Evolutionary conservation across 2,329 filamentous ascomycete species (phyloP).

Genomic region (Fusarium zealandicum): DNA sequence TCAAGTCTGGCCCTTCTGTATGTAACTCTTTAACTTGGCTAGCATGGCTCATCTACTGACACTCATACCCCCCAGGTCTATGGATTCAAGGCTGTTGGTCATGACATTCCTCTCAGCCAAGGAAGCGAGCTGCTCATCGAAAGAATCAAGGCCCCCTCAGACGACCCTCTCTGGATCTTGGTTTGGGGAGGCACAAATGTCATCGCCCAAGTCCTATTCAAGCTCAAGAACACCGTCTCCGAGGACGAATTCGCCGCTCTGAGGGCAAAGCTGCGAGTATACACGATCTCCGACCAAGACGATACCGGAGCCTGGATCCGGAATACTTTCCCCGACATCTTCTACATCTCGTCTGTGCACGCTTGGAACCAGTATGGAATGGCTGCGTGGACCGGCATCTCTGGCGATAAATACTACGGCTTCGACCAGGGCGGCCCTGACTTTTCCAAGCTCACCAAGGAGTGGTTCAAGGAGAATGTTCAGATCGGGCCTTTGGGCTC

Average conservation of each 20-base stretch:
- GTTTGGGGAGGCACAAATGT: conserved; percentile 62
- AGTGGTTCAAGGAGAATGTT: conserved; percentile 61
- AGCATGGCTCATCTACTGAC: not conserved
- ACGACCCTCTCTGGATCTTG: conserved; percentile 58
- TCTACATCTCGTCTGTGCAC: conserved; percentile 64
- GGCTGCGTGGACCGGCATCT: conserved; percentile 65
- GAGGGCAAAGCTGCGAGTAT: conserved; percentile 55
- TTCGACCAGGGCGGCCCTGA: conserved; percentile 49
- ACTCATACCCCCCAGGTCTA: conserved; percentile 38
- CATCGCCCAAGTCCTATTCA: conserved; percentile 56
- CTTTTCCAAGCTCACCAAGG: conserved; percentile 53
- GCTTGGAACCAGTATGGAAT: conserved; percentile 62
- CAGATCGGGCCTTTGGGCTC: conserved; percentile 56
- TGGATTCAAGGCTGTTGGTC: conserved; percentile 44
- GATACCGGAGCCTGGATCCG: conserved; percentile 65
- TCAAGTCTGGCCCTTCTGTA: conserved; percentile 49
- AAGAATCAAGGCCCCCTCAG: conserved; percentile 30
- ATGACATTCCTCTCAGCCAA: conserved; percentile 43
- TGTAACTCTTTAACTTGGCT: not conserved
- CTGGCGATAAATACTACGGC: conserved; percentile 46
- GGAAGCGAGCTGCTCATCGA: conserved; percentile 54
- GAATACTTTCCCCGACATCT: conserved; percentile 58
- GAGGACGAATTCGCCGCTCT: conserved; percentile 47
- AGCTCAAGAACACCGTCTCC: conserved; percentile 41
- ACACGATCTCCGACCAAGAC: conserved; percentile 67